A percentile compares a stretch with the other conserved stretches of the same genome.
phyloP scores from a whole-genome alignment of 2,329 filamentous ascomycete genomes.

The Pseudocercospora fuligena region DNA sequence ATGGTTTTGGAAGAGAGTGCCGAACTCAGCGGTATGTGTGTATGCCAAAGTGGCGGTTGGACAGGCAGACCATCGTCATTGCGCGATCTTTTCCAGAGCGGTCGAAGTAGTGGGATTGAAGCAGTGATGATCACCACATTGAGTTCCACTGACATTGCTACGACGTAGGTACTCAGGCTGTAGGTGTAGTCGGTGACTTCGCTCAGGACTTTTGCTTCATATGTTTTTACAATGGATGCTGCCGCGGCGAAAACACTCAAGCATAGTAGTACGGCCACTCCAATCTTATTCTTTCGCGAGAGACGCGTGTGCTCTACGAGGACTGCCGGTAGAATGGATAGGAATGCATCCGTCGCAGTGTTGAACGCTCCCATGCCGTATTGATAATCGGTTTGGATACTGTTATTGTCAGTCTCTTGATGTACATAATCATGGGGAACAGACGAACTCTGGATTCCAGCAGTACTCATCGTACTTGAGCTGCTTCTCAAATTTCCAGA shows the following conservation, averaged over 20 bases:
- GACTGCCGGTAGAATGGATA: constrained; percentile 37
- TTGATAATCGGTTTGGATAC: constrained; percentile 24
- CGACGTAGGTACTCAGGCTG: constrained; percentile 34
- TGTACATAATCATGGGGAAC: neutral
- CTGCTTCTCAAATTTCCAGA: constrained; percentile 30
- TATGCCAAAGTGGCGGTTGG: constrained; percentile 12
- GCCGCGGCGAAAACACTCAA: constrained; percentile 34
- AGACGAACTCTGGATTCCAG: constrained; percentile 17
- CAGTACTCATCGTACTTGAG: constrained; percentile 28
- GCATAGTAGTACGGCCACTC: constrained; percentile 14
- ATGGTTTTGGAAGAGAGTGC: constrained; percentile 20
- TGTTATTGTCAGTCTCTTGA: constrained; percentile 27
- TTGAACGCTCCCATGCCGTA: constrained; percentile 37
- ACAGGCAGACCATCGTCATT: constrained; percentile 8
- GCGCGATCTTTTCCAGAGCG: constrained; percentile 8
- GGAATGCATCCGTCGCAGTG: constrained; percentile 37
- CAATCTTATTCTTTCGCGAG: constrained; percentile 32
- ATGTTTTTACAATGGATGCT: constrained; percentile 39
- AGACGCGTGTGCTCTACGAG: constrained; percentile 37
- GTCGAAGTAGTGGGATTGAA: constrained; percentile 37
- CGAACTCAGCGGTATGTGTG: constrained; percentile 18
- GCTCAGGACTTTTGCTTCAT: constrained; percentile 34
- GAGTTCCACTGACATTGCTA: constrained; percentile 39
- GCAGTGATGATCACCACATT: constrained; percentile 43
- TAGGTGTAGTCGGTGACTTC: constrained; percentile 38